These are phyloP conservation scores for Collybia sordida DNA, from an alignment of 768 basidiomycete genomes.

Conservation along the genomic window DNA sequence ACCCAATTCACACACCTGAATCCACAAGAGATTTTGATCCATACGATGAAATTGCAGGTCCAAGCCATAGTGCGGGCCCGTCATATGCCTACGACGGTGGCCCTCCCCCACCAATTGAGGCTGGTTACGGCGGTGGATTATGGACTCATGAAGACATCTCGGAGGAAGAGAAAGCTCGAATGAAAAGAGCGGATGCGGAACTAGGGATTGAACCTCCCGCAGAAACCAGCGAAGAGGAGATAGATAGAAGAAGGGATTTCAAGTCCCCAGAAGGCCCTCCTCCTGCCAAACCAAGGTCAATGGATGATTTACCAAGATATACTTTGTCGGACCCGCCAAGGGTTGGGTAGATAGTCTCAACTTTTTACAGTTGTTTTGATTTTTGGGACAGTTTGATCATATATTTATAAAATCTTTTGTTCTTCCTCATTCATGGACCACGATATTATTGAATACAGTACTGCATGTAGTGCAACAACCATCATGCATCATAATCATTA, in stretches of 20 bases:
- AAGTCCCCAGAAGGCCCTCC: conserved; percentile 9
- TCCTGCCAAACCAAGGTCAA: neutral
- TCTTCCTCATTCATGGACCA: no score
- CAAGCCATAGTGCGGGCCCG: conserved; percentile 9
- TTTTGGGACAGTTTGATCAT: no score
- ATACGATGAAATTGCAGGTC: conserved; percentile 29
- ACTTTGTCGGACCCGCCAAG: conserved; percentile 6
- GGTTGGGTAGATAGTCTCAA: neutral
- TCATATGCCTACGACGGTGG: conserved; percentile 3
- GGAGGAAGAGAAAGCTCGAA: conserved; percentile 30
- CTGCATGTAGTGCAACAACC: neutral
- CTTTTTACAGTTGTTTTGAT: no score
- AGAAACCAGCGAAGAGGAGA: conserved; percentile 9
- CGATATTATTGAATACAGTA: neutral
- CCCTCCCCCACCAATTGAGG: conserved; percentile 22
- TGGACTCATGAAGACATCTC: conserved; percentile 34
- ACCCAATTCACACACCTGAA: conserved; percentile 7
- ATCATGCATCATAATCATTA: no score
- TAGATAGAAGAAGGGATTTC: conserved; percentile 9
- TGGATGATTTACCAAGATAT: conserved; percentile 19
- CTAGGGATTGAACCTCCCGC: conserved; percentile 2
- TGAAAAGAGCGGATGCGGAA: conserved; percentile 17
- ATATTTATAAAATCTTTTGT: no score
- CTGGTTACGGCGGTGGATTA: conserved; percentile 34
- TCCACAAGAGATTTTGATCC: conserved; percentile 36